Evolutionary conservation across 2,329 filamentous ascomycete species (phyloP).

Genomic region (Hirsutella thompsonii): DNA sequence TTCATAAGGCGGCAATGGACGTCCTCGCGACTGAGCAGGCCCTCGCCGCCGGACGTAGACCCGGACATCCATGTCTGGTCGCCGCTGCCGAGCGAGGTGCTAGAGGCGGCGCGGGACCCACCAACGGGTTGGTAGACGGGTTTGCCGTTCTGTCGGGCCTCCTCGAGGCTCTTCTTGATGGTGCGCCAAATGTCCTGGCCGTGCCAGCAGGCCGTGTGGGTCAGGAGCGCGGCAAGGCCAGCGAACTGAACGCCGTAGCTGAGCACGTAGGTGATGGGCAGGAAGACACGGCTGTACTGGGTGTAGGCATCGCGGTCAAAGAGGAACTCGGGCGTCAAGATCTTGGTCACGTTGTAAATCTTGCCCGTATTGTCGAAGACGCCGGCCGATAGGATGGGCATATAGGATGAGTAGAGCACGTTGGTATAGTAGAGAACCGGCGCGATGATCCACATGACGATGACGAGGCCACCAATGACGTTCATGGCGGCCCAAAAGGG

Average conservation of each 20-base stretch:
- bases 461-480: constrained; percentile 64
- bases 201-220: constrained; percentile 76
- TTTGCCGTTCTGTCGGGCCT: constrained; percentile 40
- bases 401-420: constrained; percentile 67
- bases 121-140: constrained; percentile 39
- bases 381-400: constrained; percentile 73
- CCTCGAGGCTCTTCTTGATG: constrained; percentile 56
- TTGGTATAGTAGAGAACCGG: constrained; percentile 74
- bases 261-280: constrained; percentile 77
- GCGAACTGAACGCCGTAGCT: constrained; percentile 83
- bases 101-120: constrained; percentile 11
- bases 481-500: constrained; percentile 83
- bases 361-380: constrained; percentile 79
- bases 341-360: constrained; percentile 69
- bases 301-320: constrained; percentile 68
- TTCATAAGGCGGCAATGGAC: constrained; percentile 77
- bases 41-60: constrained; percentile 31
- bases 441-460: constrained; percentile 77
- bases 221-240: constrained; percentile 63
- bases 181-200: constrained; percentile 70
- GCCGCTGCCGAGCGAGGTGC: constrained; percentile 9
- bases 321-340: constrained; percentile 63
- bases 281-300: constrained; percentile 71
- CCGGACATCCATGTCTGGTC: constrained; percentile 13
- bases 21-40: constrained; percentile 59